Evolutionary conservation across 2,329 filamentous ascomycete genomes (phyloP), one percentile per base, ranked within the genome.

Genomic region (Triangularia setosa): DNA sequence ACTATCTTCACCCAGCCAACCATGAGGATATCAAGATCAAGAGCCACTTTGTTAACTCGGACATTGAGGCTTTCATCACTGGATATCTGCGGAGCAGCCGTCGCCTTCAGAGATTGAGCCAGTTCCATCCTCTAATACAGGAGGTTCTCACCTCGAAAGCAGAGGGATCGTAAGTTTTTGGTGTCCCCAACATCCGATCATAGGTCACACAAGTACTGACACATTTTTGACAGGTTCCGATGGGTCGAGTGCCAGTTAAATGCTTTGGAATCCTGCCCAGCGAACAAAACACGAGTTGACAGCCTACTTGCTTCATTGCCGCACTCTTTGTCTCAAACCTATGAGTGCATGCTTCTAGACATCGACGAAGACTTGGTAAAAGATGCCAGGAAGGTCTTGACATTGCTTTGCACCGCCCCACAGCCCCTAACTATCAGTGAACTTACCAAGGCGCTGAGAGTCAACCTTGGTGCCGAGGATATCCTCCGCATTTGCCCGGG

Each of bases 171-270:
- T 77, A 67, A 67, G 72, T 40, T 69, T 18, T 59, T 72, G 24
- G 28, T 33, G 3, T 8, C n/a, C 14, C 7, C 35, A 40, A 40
- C 16, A 33, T 12, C 9, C 30, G 14, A 1, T 33, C 30, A 33
- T 40, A 1, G n/a, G 16, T 40, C 16, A 5, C 16, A 12, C 12
- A 8, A 14, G 6, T 16, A 40, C 35, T 40, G 14, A n/a, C 16
- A 40, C 16, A 40, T 40, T 11, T 14, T 40, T 14, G 5, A 1
- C 60, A 77, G 73, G 69, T 80, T 73, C 66, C 72, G 72, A 57
- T 77, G 75, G 75, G 75, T 74, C 1, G 72, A 73, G 44, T 77
- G 75, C 59, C 73, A 76, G 64, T 67, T 77, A 25, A 69, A 70
- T 33, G 70, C 69, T 44, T 62, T 77, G 1, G 64, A 62, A 7